Conservation (phyloP, 2,329 filamentous ascomycete species). For the Trichoderma sp. region DNA sequence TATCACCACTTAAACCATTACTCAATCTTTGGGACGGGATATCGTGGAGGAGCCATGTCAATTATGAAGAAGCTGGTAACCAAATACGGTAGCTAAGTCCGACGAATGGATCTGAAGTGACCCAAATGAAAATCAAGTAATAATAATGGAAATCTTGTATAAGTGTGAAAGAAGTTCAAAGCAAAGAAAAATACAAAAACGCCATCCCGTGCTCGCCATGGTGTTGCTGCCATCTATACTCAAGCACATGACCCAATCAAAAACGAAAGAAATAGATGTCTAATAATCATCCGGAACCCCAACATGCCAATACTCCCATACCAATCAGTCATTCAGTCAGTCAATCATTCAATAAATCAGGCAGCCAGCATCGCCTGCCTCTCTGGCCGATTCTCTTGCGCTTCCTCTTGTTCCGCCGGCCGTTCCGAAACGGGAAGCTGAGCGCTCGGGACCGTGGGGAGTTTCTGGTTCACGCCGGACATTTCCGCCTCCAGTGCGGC, state of each 20-base stretch:
- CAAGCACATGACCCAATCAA: slow-evolving; percentile 1
- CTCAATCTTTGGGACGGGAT: slow-evolving; percentile 80
- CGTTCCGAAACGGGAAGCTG: slow-evolving; percentile 35
- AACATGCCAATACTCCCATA: background rate
- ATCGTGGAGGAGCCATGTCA: slow-evolving; percentile 71
- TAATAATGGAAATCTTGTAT: background rate
- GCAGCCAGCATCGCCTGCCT: slow-evolving; percentile 45
- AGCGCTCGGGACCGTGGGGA: slow-evolving; percentile 38
- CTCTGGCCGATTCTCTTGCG: slow-evolving; percentile 33
- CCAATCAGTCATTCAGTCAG: background rate
- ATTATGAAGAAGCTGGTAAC: slow-evolving; percentile 75
- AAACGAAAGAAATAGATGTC: background rate
- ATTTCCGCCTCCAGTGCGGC: slow-evolving; percentile 67
- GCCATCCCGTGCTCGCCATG: slow-evolving; percentile 21
- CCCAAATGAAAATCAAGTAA: slow-evolving; percentile 12
- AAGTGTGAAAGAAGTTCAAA: background rate
- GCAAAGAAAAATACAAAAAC: slow-evolving; percentile 1
- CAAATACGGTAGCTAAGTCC: slow-evolving; percentile 62
- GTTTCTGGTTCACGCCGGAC: slow-evolving; percentile 27
- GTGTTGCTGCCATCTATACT: slow-evolving; percentile 21
- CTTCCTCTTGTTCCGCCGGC: slow-evolving; percentile 23
- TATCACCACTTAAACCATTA: slow-evolving; percentile 92
- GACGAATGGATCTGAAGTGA: background rate
- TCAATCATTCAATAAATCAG: slow-evolving; percentile 20
- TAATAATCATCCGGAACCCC: background rate